Evolutionary conservation across 108 stramenopile genomes (phyloP), one percentile per base, ranked within the genome.

Genomic region (Stephanodiscus triporus): DNA sequence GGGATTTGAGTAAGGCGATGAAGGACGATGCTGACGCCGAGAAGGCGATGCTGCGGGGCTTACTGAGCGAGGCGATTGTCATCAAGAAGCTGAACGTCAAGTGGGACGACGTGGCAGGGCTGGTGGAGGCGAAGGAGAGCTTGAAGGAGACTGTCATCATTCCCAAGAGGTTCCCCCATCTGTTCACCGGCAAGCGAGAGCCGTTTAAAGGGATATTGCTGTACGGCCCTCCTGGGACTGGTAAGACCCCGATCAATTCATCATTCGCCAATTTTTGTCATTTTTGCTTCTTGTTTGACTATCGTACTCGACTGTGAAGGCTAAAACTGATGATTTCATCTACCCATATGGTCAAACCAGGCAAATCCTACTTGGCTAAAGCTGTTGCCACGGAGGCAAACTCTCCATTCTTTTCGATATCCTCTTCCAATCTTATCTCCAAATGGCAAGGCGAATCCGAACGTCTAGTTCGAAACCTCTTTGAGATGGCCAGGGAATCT

Each of bases 381-480:
- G 99, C 98, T 1, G 98, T 99, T 11, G 99, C 99, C 2, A 99
- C 98, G 10, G 99, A 99, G 74, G 93, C 98, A 2, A 97, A 99
- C 73, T 88, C 94, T 11, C 92, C 93, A 10, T 99, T 99, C 83
- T 98, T 99, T 70, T 89, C 95, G 27, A 94, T 99, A 14, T 97
- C 96, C 30, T 95, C 97, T 32, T 85, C 97, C 17, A 97, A 97
- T 81, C 84, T 99, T 19, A 95, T 99, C 56, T 88, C 88, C 68
- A 99, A 99, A 70, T 99, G 98, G 98, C 98, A 99, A 81, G 57
- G 29, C 30, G 51, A 99, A 83, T 87, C 86, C 10, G 98, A 99
- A 83, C 89, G 95, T 32, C 85, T 99, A 24, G 98, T 99, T 45
- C 87, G 97, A 19, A 95, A 96, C 68, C 85, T 99, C 22, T 99